Base-by-base conservation (phyloP, 345 rosid species). In the Raphanus raphanistrum region DNA sequence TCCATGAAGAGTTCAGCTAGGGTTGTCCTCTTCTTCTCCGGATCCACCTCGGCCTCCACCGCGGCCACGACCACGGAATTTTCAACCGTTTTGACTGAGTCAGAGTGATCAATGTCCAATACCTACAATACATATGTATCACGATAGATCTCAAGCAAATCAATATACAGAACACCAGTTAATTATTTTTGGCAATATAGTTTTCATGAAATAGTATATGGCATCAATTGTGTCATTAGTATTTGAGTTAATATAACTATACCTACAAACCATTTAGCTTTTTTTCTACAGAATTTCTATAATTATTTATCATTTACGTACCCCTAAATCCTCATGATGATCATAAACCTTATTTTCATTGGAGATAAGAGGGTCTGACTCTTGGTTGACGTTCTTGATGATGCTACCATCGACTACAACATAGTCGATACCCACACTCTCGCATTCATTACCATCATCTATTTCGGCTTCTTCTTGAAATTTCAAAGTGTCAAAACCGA, bases 1-100 rank as follows among this genome's bases (percentile, higher is more conserved):
- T 87, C 96, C 72, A 74, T 76, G 86, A 94, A 94, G 11, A 94
- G 83, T 61, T 94, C 96, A 2, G 94, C 92, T 26, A 94, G 90
- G 26, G 98, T 94, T 63, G 79, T 87, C 81, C 96, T 92, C 55
- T 80, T 86, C 81, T 85, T 83, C 36, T 82, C 79, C 43, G 81
- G 73, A 13, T 78, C 83, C 38, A 10, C 54, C 45, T 78, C 86
- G 5, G 54, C 5, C 73, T 55, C 66, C 9, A 62, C 76, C 5
- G 35, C 8, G 21, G 38, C 25, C 6, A 11, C 35, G 0, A 74
- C 33, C 72, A 52, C 35, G 2, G 72, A 45, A 21, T 4, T 57
- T 41, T 55, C 63, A 64, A 60, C 13, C 35, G 57, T 36, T 65
- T 58, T 64, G 66, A 43, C 67, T 57, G 68, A 35, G 13, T 67